Evolutionary conservation across 352 stramenopile species (phyloP), one percentile per base, ranked within the genome.

Genomic region (Globisporangium splendens): DNA sequence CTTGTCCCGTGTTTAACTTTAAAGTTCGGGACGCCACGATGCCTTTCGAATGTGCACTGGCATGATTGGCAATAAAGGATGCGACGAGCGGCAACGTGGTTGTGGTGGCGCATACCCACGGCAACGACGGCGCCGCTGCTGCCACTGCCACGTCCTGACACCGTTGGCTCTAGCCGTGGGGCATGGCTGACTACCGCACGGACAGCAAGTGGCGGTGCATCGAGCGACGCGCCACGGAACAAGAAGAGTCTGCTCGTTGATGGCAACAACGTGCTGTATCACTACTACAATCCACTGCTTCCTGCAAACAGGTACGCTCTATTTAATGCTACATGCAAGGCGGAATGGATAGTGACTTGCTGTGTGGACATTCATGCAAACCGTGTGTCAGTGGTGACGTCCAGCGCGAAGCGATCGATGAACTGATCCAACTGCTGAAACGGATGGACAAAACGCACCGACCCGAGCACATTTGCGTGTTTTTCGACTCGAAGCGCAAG

Each of bases 241-340:
- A 72, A 67, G 59, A 88, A 84, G 56, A 75, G 64, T 43, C 7
- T 86, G 41, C 57, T 89, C 18, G 66, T 89, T 20, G 79, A 89
- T 39, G 79, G 79, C 50, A 89, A 89, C 63, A 89, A 89, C 57
- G 46, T 70, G 18, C 69, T 87, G 22, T 75, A 89, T 56, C 67
- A 82, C 63, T 86, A 75, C 50, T 89, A 76, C 67, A 69, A 87
- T 33, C 68, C 76, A 21, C 53, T 75, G 41, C 72, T 33, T 8
- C 62, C 54, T 10, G 57, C 62, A 42, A 63, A 74, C 56, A 60
- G 66, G 77, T 88, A 54, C 38, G 63, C 66, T 20, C 24, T 8
- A 28, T 35, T 15, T 20, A 49, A 46, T 15, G 17, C 1, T 44
- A 31, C 17, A 24, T 41, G 17, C n/a, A 18, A 1, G 46, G 22